These are phyloP conservation scores for Penicillium sp. DNA, from an alignment of 2,329 filamentous ascomycete species.

Conservation along the genomic window DNA sequence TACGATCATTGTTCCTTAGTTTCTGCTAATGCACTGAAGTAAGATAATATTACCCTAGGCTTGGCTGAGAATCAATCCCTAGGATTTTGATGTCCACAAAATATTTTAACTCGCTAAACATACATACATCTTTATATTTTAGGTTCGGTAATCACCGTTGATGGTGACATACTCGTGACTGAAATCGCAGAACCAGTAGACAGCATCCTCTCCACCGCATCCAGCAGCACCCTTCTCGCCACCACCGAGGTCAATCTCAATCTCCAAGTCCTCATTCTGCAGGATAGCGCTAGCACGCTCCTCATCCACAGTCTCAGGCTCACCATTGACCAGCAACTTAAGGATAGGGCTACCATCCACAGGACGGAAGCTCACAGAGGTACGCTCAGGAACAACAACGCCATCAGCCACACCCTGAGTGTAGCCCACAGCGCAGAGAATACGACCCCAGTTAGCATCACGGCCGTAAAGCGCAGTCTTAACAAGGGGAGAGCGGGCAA, in stretches of 20 bases:
- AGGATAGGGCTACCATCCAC: conserved; percentile 57
- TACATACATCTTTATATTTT: conserved; percentile 1
- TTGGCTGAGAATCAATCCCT: not conserved
- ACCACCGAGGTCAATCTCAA: conserved; percentile 59
- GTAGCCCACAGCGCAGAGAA: conserved; percentile 92
- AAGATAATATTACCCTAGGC: no score
- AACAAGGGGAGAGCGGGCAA: conserved; percentile 87
- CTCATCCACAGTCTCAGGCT: conserved; percentile 64
- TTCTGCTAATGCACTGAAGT: no score
- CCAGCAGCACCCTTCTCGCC: conserved; percentile 42
- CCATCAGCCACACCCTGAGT: conserved; percentile 50
- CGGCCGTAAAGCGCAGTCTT: conserved; percentile 97
- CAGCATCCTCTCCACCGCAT: conserved; percentile 52
- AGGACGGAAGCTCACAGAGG: conserved; percentile 62
- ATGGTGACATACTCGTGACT: conserved; percentile 70
- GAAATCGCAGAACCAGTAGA: conserved; percentile 67
- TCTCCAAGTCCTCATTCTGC: conserved; percentile 62
- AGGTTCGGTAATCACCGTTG: conserved; percentile 67
- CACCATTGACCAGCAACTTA: conserved; percentile 59
- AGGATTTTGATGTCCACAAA: not conserved
- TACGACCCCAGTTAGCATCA: conserved; percentile 98
- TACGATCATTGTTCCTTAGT: no score
- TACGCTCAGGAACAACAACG: conserved; percentile 54
- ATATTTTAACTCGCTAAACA: not conserved
- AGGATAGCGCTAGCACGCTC: conserved; percentile 58